These are phyloP conservation scores for Eucalyptus pauciflora DNA, from an alignment of 345 rosid species.

Conservation along the genomic window DNA sequence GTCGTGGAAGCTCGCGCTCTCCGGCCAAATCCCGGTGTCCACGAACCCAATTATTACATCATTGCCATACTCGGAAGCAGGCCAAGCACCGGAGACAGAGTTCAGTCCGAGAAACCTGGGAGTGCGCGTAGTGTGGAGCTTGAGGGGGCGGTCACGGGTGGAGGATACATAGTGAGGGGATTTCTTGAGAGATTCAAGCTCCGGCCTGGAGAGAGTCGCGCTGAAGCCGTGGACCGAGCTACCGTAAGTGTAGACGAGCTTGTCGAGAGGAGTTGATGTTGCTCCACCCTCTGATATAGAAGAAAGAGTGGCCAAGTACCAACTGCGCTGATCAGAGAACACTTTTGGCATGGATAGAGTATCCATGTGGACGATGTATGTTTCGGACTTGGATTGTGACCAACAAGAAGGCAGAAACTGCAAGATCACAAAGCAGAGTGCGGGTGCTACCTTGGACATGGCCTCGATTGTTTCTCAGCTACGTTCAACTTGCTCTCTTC, in stretches of 20 bases:
- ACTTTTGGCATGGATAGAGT: constrained; percentile 14
- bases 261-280: background rate
- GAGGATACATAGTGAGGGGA: constrained; percentile 20
- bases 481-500: background rate
- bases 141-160: constrained; percentile 8
- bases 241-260: constrained; percentile 15
- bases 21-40: constrained; percentile 44
- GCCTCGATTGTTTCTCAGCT: background rate
- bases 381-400: background rate
- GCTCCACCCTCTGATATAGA: background rate
- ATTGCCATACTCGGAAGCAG: constrained; percentile 11
- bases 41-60: constrained; percentile 26
- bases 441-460: background rate
- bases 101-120: constrained; percentile 24
- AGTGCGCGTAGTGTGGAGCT: constrained; percentile 27
- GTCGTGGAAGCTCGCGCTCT: constrained; percentile 31
- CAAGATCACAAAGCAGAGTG: background rate
- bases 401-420: background rate
- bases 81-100: constrained; percentile 9
- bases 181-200: constrained; percentile 18
- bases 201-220: constrained; percentile 8
- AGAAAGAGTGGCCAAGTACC: constrained; percentile 6
- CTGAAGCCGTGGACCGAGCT: constrained; percentile 26
- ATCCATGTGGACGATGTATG: constrained; percentile 28
- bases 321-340: constrained; percentile 3